Conservation (phyloP, 768 basidiomycete genomes). For the Hirschioporus abietinus region DNA sequence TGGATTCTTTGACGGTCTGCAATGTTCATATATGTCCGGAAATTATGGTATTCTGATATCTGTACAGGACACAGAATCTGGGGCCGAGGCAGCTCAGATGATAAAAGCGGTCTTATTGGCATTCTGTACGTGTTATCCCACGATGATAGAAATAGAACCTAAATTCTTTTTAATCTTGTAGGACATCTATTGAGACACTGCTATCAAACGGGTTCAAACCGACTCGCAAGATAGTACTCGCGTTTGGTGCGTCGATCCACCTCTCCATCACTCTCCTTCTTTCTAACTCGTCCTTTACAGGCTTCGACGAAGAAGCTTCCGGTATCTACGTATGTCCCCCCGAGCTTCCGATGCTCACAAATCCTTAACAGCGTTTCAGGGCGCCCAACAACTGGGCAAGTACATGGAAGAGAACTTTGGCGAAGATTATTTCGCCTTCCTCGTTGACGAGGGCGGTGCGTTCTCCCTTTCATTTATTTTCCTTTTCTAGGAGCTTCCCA, state of each 20-base stretch:
- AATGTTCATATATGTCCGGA: conserved; percentile 17
- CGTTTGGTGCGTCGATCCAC: conserved; percentile 24
- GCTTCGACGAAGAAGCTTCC: conserved; percentile 73
- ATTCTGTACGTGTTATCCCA: conserved; percentile 39
- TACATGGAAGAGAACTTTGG: conserved; percentile 61
- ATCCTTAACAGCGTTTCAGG: conserved; percentile 31
- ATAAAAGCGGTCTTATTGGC: conserved; percentile 38
- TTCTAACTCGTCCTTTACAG: conserved; percentile 41
- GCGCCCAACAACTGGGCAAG: conserved; percentile 43
- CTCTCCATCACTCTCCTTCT: conserved; percentile 13
- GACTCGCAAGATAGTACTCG: conserved; percentile 46
- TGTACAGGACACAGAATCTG: conserved; percentile 50
- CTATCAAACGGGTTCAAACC: conserved; percentile 61
- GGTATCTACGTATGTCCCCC: conserved; percentile 36
- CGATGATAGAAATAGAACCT: conserved; percentile 1
- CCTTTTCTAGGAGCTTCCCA: background rate
- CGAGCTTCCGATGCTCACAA: conserved; percentile 29
- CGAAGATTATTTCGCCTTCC: conserved; percentile 61
- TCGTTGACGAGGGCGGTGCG: conserved; percentile 86
- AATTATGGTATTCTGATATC: background rate
- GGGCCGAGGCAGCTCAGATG: conserved; percentile 43
- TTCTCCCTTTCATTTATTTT: too few relatives aligned
- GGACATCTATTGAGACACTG: conserved; percentile 58
- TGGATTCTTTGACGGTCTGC: conserved; percentile 51
- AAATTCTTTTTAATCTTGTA: conserved; percentile 16